phyloP scores from a whole-genome alignment of 129 eudicot genomes.

The Escallonia herrerae region DNA sequence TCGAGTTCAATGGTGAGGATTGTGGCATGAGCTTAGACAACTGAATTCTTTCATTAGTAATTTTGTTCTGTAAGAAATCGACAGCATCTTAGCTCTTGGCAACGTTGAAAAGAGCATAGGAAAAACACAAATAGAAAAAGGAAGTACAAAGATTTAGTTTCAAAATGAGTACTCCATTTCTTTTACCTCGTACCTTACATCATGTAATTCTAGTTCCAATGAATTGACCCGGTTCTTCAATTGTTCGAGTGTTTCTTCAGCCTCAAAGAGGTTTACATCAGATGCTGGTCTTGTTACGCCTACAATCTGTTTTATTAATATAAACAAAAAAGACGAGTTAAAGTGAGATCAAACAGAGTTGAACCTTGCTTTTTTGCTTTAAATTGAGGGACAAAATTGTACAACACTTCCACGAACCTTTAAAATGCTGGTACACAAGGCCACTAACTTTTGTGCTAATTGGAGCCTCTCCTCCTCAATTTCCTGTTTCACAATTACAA shows the following conservation, averaged over 20 bases:
- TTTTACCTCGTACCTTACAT: slow-evolving; percentile 62
- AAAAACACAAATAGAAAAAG: slow-evolving; percentile 2
- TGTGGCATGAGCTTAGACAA: slow-evolving; percentile 62
- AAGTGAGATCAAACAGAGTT: too few relatives aligned
- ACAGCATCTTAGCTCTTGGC: slow-evolving; percentile 1
- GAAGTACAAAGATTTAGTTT: background rate
- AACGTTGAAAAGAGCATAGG: too few relatives aligned
- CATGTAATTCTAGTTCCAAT: slow-evolving; percentile 62
- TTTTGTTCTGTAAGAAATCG: slow-evolving; percentile 48
- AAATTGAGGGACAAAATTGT: too few relatives aligned
- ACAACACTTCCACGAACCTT: slow-evolving; percentile 51
- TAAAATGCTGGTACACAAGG: slow-evolving; percentile 69
- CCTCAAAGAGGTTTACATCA: slow-evolving; percentile 41
- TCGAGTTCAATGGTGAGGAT: slow-evolving; percentile 23
- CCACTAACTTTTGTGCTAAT: slow-evolving; percentile 66
- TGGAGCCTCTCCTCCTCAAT: slow-evolving; percentile 69
- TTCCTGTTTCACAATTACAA: slow-evolving; percentile 35
- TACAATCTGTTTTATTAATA: slow-evolving; percentile 80
- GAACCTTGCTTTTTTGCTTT: too few relatives aligned
- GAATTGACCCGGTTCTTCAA: slow-evolving; percentile 38
- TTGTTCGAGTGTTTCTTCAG: slow-evolving; percentile 78
- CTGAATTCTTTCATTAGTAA: slow-evolving; percentile 53
- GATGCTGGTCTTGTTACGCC: slow-evolving; percentile 52
- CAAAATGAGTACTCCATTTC: background rate
- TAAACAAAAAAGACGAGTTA: too few relatives aligned